Evolutionary conservation across 1,284 basidiomycete species (phyloP), one percentile per base, ranked within the genome.

Genomic region (Tetrapyrgos nigripes): DNA sequence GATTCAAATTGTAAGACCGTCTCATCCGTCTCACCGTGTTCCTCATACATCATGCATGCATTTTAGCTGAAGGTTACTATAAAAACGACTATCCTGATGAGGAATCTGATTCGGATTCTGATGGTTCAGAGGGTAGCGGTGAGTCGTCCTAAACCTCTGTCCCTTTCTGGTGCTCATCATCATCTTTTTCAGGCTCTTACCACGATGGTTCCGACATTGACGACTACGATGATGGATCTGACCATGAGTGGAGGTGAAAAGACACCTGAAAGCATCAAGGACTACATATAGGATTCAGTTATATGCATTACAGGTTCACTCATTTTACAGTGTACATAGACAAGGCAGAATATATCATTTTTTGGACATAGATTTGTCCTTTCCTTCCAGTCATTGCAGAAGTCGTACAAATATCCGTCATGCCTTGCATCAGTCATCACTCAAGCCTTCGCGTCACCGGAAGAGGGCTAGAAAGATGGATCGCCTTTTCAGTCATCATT

Each of bases 81-180:
- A 89, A 83, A 65, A 92, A 92, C 60, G 90, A 92, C 65, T 92
- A 92, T 66, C 90, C 90, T 1, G 90, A 92, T 13, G 88, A 87
- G 53, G 79, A 83, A 43, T 56, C 49, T 31, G 50, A 60, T 8
- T 60, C 49, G 59, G 37, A 44, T 35, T 73, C 78, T 10, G 66
- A 49, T 14, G 46, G 67, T n/a, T n/a, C n/a, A n/a, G 64, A 64
- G 13, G 69, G 74, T 27, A 75, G 70, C 31, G 81, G 79, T 52
- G 71, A 72, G 29, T 81, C 79, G 66, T 59, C 27, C 59, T 62
- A 8, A 8, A 8, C 14, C 24, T 55, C 10, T 40, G 55, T 23
- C 11, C 17, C 26, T 19, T 44, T 17, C 53, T 28, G 55, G 61
- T 43, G 44, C 27, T 23, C 46, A 52, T 29, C 64, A 35, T 61